Evolutionary conservation across 306 rosid genomes (phyloP).

Genomic region (Fragaria iinumae): DNA sequence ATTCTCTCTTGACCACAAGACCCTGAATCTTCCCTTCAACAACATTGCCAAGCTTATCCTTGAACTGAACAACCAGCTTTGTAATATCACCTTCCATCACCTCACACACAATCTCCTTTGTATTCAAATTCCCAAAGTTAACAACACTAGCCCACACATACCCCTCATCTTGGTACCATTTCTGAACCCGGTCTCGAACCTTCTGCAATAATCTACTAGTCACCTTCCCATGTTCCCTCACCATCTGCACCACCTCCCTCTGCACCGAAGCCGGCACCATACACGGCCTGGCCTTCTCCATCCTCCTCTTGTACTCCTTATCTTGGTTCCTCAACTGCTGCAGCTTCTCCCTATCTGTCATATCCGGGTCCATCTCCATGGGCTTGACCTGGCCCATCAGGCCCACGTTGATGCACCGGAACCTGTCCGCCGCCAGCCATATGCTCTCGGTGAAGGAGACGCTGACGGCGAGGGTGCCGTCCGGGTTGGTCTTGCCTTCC

Average conservation of each 20-base stretch:
- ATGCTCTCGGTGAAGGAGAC: constrained; percentile 78
- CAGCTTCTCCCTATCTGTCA: constrained; percentile 86
- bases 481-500: constrained; percentile 80
- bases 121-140: constrained; percentile 84
- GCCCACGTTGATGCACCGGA: constrained; percentile 89
- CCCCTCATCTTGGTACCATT: constrained; percentile 95
- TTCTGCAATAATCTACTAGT: constrained; percentile 84
- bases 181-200: constrained; percentile 78
- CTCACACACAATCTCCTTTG: constrained; percentile 92
- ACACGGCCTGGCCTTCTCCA: constrained; percentile 65
- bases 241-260: constrained; percentile 60
- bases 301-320: constrained; percentile 83
- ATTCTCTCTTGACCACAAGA: constrained; percentile 67
- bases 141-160: constrained; percentile 89
- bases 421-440: constrained; percentile 70
- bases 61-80: constrained; percentile 63
- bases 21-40: constrained; percentile 85
- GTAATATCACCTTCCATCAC: constrained; percentile 97
- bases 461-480: constrained; percentile 64
- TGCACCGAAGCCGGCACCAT: constrained; percentile 61
- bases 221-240: constrained; percentile 61
- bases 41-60: constrained; percentile 91
- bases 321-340: constrained; percentile 64
- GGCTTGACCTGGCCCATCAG: constrained; percentile 74
- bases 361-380: constrained; percentile 75